Conservation (phyloP, 2,329 filamentous ascomycete species). For the Sphaerostilbella broomeana region DNA sequence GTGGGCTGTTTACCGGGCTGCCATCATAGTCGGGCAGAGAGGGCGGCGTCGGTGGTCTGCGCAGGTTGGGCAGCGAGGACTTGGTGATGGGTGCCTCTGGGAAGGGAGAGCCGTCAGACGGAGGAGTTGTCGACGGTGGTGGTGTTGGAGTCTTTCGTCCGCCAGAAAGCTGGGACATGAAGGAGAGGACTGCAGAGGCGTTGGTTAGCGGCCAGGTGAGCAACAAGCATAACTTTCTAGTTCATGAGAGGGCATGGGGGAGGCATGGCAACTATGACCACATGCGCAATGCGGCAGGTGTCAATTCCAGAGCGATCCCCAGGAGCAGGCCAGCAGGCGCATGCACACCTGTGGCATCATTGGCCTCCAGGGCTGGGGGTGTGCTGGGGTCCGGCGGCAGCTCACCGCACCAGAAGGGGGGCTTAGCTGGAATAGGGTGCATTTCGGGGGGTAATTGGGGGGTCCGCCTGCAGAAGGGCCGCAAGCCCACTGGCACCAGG, state of each 20-base stretch:
- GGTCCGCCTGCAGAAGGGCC: too few species aligned
- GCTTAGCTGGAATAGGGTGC: not conserved
- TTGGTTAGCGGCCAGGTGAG: constrained; percentile 4
- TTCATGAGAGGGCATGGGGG: not conserved
- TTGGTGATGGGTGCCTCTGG: constrained; percentile 24
- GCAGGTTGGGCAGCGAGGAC: constrained; percentile 30
- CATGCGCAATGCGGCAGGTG: not conserved
- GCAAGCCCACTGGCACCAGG: too few species aligned
- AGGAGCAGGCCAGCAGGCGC: constrained; percentile 3
- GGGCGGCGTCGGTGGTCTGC: constrained; percentile 34
- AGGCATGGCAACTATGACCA: too few species aligned
- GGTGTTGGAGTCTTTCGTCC: constrained; percentile 40
- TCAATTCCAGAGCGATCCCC: not conserved
- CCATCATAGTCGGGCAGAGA: constrained; percentile 38
- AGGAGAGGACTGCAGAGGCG: constrained; percentile 63
- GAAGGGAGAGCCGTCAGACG: constrained; percentile 31
- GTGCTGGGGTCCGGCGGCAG: not conserved
- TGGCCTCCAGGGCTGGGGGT: too few species aligned
- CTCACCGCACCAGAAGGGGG: too few species aligned
- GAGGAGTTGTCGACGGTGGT: constrained; percentile 39
- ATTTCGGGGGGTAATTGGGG: too few species aligned
- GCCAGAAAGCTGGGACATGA: constrained; percentile 74
- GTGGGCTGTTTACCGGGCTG: constrained; percentile 36
- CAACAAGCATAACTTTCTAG: constrained; percentile 1
- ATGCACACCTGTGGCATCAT: constrained; percentile 9